Percentiles rank a stretch among this genome's conserved stretches.
Conservation (phyloP, 169 alveolate genomes). For the Babesia ovis region DNA sequence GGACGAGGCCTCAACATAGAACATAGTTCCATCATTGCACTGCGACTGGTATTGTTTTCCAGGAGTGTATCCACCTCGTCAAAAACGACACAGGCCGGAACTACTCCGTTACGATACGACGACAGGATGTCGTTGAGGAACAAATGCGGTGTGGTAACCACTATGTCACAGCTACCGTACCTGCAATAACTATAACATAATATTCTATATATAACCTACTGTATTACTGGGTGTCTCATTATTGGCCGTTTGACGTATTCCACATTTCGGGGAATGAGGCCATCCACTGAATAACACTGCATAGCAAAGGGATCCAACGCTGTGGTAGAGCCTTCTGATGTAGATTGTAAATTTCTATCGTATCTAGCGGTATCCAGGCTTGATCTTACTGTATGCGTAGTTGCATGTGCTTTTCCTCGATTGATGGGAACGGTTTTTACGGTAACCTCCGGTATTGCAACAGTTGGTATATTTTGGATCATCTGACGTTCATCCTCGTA, state of each 20-base stretch:
- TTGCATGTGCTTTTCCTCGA: constrained; percentile 5
- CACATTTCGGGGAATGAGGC: constrained; percentile 33
- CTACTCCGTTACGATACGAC: constrained; percentile 20
- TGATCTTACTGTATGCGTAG: not conserved
- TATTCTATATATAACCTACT: constrained; percentile 18
- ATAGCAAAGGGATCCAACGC: not conserved
- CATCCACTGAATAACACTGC: constrained; percentile 45
- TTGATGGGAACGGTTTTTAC: constrained; percentile 41
- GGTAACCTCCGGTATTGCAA: constrained; percentile 3
- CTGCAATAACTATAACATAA: constrained; percentile 10
- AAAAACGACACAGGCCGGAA: constrained; percentile 74
- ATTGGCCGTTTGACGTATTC: constrained; percentile 32
- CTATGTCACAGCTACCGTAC: constrained; percentile 72
- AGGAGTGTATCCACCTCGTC: constrained; percentile 77
- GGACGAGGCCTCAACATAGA: constrained; percentile 72
- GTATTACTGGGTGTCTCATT: constrained; percentile 44
- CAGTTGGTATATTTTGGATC: constrained; percentile 41
- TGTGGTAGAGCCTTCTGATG: too few relatives aligned
- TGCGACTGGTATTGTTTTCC: constrained; percentile 74
- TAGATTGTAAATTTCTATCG: too few relatives aligned
- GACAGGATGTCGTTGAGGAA: constrained; percentile 61
- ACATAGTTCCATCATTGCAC: constrained; percentile 72
- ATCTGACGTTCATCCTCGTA: constrained; percentile 51
- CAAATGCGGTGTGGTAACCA: constrained; percentile 73
- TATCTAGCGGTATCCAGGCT: too few relatives aligned